Percentiles rank a stretch among this genome's conserved stretches.
Evolutionary conservation across 2,329 filamentous ascomycete genomes (phyloP).

Genomic region (Xylaria multiplex): DNA sequence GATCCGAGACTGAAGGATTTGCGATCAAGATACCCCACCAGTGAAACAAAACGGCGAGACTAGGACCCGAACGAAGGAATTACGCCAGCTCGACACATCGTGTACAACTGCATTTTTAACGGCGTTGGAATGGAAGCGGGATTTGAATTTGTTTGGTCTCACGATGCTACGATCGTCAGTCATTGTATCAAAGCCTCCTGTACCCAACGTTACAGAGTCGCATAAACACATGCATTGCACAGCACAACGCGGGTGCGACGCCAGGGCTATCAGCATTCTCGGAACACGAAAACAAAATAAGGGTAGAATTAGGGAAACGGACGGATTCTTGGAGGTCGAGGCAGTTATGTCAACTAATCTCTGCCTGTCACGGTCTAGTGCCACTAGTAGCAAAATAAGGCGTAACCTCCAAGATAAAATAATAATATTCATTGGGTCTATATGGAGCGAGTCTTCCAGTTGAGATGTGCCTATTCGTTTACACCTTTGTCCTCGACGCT

Average conservation of each 20-base stretch:
- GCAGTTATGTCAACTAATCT: constrained; percentile 24
- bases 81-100: constrained; percentile 12
- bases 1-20: constrained; percentile 16
- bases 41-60: constrained; percentile 9
- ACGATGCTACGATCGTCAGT: constrained; percentile 31
- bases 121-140: constrained; percentile 35
- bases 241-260: constrained; percentile 15
- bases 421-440: constrained; percentile 16
- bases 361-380: constrained; percentile 2
- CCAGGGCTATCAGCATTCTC: constrained; percentile 26
- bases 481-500: neutral
- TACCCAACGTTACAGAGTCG: constrained; percentile 26
- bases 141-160: constrained; percentile 21
- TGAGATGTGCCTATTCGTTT: constrained; percentile 2
- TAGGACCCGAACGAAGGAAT: constrained; percentile 9
- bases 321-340: constrained; percentile 7
- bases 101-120: constrained; percentile 32
- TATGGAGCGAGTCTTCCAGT: neutral
- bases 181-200: constrained; percentile 32
- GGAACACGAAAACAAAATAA: constrained; percentile 24
- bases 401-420: constrained; percentile 7
- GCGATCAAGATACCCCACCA: constrained; percentile 25
- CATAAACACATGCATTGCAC: constrained; percentile 24
- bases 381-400: constrained; percentile 4
- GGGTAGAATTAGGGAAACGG: constrained; percentile 21